These are phyloP conservation scores for Amoebophrya sp. DNA, from an alignment of 169 alveolate genomes.

Conservation along the genomic window DNA sequence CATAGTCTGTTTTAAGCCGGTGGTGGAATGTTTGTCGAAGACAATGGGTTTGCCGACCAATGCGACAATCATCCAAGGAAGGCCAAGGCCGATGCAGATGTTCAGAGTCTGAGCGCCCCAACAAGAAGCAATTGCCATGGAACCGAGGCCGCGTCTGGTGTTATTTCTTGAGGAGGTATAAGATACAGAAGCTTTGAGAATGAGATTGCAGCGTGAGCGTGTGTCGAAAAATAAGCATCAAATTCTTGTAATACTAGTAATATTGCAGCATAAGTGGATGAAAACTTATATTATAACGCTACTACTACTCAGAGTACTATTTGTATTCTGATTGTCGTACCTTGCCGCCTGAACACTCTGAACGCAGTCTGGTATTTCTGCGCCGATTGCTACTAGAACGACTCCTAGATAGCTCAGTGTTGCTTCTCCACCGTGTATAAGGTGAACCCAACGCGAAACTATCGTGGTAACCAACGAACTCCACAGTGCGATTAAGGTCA, in stretches of 20 bases:
- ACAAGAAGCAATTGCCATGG: slow-evolving; percentile 21
- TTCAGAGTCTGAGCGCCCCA: slow-evolving; percentile 18
- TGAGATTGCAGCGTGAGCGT: too few relatives aligned
- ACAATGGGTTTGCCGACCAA: neutral
- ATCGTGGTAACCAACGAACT: neutral
- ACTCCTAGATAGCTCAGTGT: slow-evolving; percentile 4
- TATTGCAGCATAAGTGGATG: too few relatives aligned
- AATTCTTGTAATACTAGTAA: too few relatives aligned
- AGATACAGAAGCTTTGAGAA: too few relatives aligned
- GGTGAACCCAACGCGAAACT: slow-evolving; percentile 9
- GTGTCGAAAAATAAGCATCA: too few relatives aligned
- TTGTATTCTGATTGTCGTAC: too few relatives aligned
- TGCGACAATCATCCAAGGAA: slow-evolving; percentile 7
- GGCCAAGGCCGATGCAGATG: slow-evolving; percentile 34
- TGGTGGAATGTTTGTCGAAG: too few relatives aligned
- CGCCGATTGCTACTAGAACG: slow-evolving; percentile 25
- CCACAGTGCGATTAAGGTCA: neutral
- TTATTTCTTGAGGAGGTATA: too few relatives aligned
- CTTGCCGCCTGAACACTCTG: neutral
- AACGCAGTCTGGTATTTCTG: slow-evolving; percentile 29
- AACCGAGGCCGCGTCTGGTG: slow-evolving; percentile 30
- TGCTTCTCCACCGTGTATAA: neutral
- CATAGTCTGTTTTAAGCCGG: too few relatives aligned
- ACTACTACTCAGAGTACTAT: too few relatives aligned
- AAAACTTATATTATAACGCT: too few relatives aligned